phyloP scores from a whole-genome alignment of 345 rosid species.

The Combretum micranthum region DNA sequence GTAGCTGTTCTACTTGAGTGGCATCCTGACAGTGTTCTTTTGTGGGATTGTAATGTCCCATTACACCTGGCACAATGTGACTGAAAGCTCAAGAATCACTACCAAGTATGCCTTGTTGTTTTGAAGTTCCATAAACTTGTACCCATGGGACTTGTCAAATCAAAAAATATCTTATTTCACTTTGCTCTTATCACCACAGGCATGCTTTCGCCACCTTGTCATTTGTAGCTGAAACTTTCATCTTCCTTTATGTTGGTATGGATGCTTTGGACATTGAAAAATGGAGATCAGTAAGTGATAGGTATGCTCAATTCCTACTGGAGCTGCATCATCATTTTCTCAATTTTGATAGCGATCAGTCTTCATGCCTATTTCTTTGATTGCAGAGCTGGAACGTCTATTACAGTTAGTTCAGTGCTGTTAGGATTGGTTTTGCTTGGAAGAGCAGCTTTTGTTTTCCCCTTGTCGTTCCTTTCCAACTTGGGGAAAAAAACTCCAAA shows the following conservation, averaged over 20 bases:
- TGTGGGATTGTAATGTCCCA: slow-evolving; percentile 28
- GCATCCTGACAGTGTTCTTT: slow-evolving; percentile 27
- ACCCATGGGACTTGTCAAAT: not conserved
- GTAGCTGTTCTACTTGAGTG: slow-evolving; percentile 25
- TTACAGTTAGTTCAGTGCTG: slow-evolving; percentile 76
- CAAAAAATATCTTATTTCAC: not conserved
- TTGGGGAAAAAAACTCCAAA: slow-evolving; percentile 54
- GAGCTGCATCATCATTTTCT: not conserved
- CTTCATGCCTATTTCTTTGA: not conserved
- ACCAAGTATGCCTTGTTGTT: slow-evolving; percentile 16
- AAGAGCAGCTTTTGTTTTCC: slow-evolving; percentile 97
- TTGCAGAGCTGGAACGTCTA: slow-evolving; percentile 83
- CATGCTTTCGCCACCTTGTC: slow-evolving; percentile 97
- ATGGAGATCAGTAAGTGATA: slow-evolving; percentile 81
- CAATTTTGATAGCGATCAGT: not conserved
- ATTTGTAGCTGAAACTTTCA: slow-evolving; percentile 87
- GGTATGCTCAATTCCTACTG: slow-evolving; percentile 20
- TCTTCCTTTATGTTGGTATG: slow-evolving; percentile 97
- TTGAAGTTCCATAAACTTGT: not conserved
- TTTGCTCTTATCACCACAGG: slow-evolving; percentile 27
- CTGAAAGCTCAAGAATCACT: slow-evolving; percentile 24
- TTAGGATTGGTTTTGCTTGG: slow-evolving; percentile 70
- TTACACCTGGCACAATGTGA: slow-evolving; percentile 28
- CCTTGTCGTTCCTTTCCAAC: slow-evolving; percentile 83
- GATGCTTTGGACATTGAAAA: slow-evolving; percentile 99